phyloP scores from a whole-genome alignment of 2,329 filamentous ascomycete genomes.

The Lecanicillium sp. region DNA sequence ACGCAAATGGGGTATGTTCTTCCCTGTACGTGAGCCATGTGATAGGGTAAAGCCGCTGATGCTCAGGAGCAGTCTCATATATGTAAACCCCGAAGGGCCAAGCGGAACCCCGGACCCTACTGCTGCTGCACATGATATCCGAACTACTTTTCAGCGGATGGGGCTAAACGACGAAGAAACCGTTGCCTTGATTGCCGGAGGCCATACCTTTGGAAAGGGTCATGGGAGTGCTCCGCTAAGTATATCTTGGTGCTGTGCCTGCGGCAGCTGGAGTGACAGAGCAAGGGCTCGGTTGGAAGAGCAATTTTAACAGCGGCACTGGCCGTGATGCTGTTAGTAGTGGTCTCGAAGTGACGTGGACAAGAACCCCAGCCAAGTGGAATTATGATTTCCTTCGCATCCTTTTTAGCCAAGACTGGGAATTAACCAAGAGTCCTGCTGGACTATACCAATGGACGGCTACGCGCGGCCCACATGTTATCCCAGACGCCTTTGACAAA shows the following conservation, averaged over 20 bases:
- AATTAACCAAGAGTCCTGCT: constrained; percentile 66
- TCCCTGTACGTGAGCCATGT: too few relatives aligned
- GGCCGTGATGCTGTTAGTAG: constrained; percentile 69
- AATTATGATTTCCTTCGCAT: constrained; percentile 69
- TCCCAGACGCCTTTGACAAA: constrained; percentile 65
- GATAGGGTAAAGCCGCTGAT: too few relatives aligned
- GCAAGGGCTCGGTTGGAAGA: constrained; percentile 70
- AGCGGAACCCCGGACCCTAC: constrained; percentile 62
- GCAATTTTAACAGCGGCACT: constrained; percentile 57
- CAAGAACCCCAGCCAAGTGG: constrained; percentile 69
- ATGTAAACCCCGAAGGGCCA: constrained; percentile 83
- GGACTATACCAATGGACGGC: constrained; percentile 74
- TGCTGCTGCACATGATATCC: constrained; percentile 65
- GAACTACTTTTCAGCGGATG: constrained; percentile 70
- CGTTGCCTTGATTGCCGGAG: constrained; percentile 70
- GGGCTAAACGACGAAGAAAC: constrained; percentile 81
- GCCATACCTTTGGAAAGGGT: constrained; percentile 75
- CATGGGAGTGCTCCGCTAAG: constrained; percentile 64
- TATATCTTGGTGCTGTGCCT: constrained; percentile 64
- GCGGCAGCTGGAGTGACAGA: constrained; percentile 56
- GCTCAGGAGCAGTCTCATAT: constrained; percentile 78
- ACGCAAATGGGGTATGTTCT: too few relatives aligned
- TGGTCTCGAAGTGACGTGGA: constrained; percentile 76
- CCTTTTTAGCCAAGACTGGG: constrained; percentile 74
- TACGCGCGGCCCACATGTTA: constrained; percentile 60